These are phyloP conservation scores for Cubamyces sp. DNA, from an alignment of 768 basidiomycete species.

Conservation along the genomic window DNA sequence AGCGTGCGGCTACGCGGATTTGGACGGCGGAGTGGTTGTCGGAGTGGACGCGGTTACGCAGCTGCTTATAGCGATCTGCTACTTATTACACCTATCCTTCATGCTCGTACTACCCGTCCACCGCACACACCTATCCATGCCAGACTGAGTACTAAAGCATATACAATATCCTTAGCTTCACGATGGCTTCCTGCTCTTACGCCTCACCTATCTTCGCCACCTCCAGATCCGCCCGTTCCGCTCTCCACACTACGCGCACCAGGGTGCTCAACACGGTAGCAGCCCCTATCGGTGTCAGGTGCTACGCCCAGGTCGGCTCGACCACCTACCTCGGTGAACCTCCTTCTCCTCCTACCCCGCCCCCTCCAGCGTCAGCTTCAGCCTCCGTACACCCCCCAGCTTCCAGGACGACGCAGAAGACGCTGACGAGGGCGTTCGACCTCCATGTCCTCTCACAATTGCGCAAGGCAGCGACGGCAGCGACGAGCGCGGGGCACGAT, in stretches of 20 bases:
- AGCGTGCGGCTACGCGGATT: too few species aligned
- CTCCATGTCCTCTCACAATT: constrained; percentile 31
- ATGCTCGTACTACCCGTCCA: too few species aligned
- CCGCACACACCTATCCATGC: neutral
- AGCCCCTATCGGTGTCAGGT: neutral
- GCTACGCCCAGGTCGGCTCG: constrained; percentile 33
- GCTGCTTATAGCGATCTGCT: too few species aligned
- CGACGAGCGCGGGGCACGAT: neutral
- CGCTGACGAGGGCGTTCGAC: constrained; percentile 24
- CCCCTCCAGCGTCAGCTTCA: constrained; percentile 2
- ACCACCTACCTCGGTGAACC: constrained; percentile 30
- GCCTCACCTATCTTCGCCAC: neutral
- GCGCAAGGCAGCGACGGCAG: constrained; percentile 4
- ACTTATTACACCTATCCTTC: too few species aligned
- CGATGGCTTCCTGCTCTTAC: constrained; percentile 8
- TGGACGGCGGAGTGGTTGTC: too few species aligned
- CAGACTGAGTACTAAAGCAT: neutral
- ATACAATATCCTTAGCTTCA: too few species aligned
- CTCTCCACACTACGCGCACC: neutral
- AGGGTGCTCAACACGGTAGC: neutral
- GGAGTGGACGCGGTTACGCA: too few species aligned
- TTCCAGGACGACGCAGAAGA: neutral
- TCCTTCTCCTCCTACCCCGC: constrained; percentile 26
- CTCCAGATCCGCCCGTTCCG: constrained; percentile 2
- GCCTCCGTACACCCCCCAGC: neutral